Evolutionary conservation across 805 yeast species (phyloP).

Genomic region (Soucietia sequanensis): DNA sequence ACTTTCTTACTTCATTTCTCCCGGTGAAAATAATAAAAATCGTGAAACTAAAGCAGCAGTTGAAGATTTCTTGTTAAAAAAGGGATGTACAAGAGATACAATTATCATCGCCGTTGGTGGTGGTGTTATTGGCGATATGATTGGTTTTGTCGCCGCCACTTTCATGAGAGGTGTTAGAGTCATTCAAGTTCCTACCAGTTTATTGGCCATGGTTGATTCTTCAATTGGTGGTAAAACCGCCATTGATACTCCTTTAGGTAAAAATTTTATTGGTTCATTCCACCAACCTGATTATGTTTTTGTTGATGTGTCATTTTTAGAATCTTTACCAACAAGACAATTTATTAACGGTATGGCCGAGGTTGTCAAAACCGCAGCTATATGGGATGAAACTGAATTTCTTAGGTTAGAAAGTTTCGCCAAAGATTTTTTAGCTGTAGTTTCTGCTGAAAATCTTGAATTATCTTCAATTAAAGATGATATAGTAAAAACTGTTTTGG

Average conservation of each 20-base stretch:
- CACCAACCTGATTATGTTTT: conserved; percentile 93
- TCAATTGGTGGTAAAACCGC: conserved; percentile 99
- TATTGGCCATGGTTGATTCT: conserved; percentile 96
- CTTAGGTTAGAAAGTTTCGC: conserved; percentile 79
- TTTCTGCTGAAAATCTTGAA: conserved; percentile 44
- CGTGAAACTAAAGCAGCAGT: conserved; percentile 88
- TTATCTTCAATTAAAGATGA: conserved; percentile 69
- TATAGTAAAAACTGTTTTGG: conserved; percentile 74
- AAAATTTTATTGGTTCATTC: conserved; percentile 94
- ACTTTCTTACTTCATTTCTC: conserved; percentile 72
- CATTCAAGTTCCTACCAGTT: conserved; percentile 89
- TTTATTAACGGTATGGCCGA: conserved; percentile 98
- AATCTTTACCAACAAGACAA: conserved; percentile 88
- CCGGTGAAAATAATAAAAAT: conserved; percentile 90
- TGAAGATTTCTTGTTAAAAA: conserved; percentile 77
- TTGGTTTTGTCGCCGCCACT: conserved; percentile 98
- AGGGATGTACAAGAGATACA: conserved; percentile 96
- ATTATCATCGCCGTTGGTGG: conserved; percentile 95
- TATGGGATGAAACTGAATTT: conserved; percentile 92
- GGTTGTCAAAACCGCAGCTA: conserved; percentile 96
- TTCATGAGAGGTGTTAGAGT: conserved; percentile 98
- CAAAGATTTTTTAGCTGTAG: conserved; percentile 64
- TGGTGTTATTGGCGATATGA: conserved; percentile 98
- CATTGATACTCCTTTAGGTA: conserved; percentile 93
- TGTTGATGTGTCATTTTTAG: conserved; percentile 83